phyloP scores from a whole-genome alignment of 345 rosid genomes.

The Mallotus nudiflorus region DNA sequence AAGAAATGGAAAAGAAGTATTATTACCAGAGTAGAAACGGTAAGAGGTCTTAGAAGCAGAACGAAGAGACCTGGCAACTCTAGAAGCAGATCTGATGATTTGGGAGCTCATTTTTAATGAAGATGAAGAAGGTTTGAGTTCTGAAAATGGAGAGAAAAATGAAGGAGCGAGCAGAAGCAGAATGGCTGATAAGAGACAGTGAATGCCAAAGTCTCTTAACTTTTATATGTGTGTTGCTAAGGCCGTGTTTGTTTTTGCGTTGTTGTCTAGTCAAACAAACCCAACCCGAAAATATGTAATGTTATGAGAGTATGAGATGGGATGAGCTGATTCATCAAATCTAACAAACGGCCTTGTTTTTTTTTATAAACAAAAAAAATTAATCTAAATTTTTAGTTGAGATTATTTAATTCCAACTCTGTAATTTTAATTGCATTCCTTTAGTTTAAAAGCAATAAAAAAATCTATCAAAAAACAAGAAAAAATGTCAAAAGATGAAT shows the following conservation, averaged over 20 bases:
- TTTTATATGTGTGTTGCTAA: not conserved
- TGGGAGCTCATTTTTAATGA: conserved; percentile 57
- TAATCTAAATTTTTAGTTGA: too few species aligned
- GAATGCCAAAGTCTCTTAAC: not conserved
- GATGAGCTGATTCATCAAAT: conserved; percentile 10
- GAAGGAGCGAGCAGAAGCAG: too few species aligned
- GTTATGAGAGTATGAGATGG: too few species aligned
- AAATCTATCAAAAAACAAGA: too few species aligned
- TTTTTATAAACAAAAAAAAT: too few species aligned
- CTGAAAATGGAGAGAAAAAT: not conserved
- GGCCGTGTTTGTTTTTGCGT: not conserved
- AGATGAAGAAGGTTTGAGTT: not conserved
- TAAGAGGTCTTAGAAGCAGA: conserved; percentile 63
- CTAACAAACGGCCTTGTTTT: not conserved
- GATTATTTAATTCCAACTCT: too few species aligned
- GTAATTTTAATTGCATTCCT: too few species aligned
- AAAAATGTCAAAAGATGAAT: too few species aligned
- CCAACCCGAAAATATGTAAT: not conserved
- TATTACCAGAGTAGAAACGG: conserved; percentile 61
- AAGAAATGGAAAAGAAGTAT: not conserved
- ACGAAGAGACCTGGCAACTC: conserved; percentile 72
- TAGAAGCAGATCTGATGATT: conserved; percentile 75
- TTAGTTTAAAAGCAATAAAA: too few species aligned
- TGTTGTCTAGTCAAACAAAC: conserved; percentile 4
- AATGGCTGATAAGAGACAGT: not conserved